These are phyloP conservation scores for Lactarius deliciosus DNA, from an alignment of 768 basidiomycete species.

Conservation along the genomic window DNA sequence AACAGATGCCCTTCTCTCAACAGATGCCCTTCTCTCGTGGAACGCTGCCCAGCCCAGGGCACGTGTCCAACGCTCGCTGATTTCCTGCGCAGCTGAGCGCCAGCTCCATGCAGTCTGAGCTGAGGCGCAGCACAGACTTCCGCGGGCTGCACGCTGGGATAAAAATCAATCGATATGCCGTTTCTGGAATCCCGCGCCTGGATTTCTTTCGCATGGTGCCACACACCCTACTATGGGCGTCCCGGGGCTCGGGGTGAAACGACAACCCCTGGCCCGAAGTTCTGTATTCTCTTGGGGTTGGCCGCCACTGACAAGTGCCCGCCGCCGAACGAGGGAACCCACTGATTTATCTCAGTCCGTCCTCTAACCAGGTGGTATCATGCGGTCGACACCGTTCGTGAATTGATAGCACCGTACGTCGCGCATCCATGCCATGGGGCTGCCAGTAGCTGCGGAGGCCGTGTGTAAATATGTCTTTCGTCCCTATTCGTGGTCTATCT, in stretches of 20 bases:
- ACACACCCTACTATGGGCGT: neutral
- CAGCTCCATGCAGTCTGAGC: neutral
- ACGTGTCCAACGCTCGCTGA: too few relatives aligned
- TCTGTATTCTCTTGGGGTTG: neutral
- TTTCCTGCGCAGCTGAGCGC: too few relatives aligned
- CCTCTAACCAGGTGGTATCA: neutral
- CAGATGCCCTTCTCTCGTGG: too few relatives aligned
- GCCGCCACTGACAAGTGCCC: neutral
- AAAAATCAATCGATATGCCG: conserved; percentile 17
- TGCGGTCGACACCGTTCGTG: neutral
- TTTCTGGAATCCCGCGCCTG: neutral
- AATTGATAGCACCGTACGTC: neutral
- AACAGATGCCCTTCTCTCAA: too few relatives aligned
- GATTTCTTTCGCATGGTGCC: neutral
- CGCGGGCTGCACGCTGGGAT: conserved; percentile 20
- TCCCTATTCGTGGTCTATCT: neutral
- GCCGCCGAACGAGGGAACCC: neutral
- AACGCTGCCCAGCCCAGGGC: too few relatives aligned
- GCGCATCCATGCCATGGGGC: neutral
- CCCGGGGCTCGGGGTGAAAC: neutral
- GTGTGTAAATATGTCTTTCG: neutral
- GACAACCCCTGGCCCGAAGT: neutral
- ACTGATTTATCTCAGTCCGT: neutral
- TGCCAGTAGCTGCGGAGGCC: conserved; percentile 9
- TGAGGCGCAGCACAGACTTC: conserved; percentile 4